phyloP scores from a whole-genome alignment of 306 rosid genomes.

The Lithocarpus polystachyus region DNA sequence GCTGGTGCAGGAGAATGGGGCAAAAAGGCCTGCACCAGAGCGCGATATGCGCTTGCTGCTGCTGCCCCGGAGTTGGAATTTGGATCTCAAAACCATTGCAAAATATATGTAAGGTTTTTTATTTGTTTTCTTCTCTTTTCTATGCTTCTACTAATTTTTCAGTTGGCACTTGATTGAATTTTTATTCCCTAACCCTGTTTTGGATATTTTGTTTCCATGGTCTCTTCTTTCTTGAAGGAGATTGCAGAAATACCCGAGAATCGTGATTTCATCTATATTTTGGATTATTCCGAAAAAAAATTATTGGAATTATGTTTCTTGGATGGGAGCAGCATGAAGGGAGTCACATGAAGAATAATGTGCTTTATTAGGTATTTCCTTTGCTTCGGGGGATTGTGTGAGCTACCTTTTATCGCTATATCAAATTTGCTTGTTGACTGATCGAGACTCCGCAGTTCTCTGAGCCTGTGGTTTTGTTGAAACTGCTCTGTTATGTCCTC shows the following conservation, averaged over 20 bases:
- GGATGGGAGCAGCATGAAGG: not conserved
- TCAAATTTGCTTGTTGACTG: not conserved
- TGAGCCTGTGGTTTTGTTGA: not conserved
- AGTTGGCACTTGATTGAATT: not conserved
- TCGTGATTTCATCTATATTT: conserved; percentile 6
- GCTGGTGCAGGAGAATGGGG: conserved; percentile 42
- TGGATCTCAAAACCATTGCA: not conserved
- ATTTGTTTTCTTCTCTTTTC: not conserved
- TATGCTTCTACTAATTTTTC: not conserved
- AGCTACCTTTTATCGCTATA: not conserved
- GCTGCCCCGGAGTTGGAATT: conserved; percentile 4
- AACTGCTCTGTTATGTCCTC: not conserved
- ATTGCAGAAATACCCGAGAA: not conserved
- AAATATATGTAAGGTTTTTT: conserved; percentile 22
- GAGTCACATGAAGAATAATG: conserved; percentile 7
- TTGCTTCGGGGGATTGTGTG: not conserved
- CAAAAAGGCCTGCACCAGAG: conserved; percentile 35
- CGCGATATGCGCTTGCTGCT: conserved; percentile 10
- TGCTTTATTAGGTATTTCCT: not conserved
- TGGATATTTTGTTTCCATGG: not conserved
- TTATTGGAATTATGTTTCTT: too few relatives aligned
- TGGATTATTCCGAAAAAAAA: not conserved
- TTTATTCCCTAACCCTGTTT: not conserved
- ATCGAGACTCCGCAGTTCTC: not conserved
- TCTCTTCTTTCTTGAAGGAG: conserved; percentile 4